Base-by-base conservation (phyloP, 192 early-diverging fungal genomes). In the Chytriomyces hyalinus region DNA sequence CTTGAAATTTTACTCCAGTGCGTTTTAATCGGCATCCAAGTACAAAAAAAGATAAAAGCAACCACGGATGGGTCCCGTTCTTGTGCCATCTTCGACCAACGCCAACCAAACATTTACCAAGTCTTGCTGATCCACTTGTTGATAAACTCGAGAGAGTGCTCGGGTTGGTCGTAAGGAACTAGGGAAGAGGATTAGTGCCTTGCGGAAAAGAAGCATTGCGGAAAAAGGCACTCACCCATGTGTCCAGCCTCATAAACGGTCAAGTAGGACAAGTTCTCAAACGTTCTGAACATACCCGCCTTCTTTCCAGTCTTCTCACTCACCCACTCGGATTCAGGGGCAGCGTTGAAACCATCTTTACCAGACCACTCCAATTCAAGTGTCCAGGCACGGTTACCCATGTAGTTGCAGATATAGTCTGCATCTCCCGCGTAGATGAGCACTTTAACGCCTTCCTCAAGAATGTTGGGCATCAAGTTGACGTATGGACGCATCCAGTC, bases 401-500 rank as follows among this genome's bases (percentile, higher is more conserved):
- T 85, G 60, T 64, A 94, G 84, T 95, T 95, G 90, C 95, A 97
- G 75, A 96, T 96, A 80, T 90, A 97, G 83, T 97, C 95, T 3
- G 93, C 93, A 70, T 97, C 95, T 49, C 97, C 96, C 72, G 93
- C 92, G 83, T 97, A 97, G 28, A 99, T 86, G 49, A 99, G 79
- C 10, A 97, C 87, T 36, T 91, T 91, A 76, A 97, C 87, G 47
- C 92, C 93, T 70, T 87, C 90, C 57, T 90, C 92, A 46, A 98
- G 90, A 69, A 97, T 67, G 44, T 78, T 78, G 43, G 84, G 81
- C 6, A 90, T 44, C 78, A 70, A 79, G 72, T 72, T 88, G 67
- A 83, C 88, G 76, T 90, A 96, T 24, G 95, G 95, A 71, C 89
- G 88, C 93, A 94, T 95, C 92, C 91, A 95, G 86, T 96, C 96